Percentiles rank a stretch among this genome's conserved stretches.
Evolutionary conservation across 495 filamentous ascomycete species (phyloP).

Genomic region (Neurospora cerealis): DNA sequence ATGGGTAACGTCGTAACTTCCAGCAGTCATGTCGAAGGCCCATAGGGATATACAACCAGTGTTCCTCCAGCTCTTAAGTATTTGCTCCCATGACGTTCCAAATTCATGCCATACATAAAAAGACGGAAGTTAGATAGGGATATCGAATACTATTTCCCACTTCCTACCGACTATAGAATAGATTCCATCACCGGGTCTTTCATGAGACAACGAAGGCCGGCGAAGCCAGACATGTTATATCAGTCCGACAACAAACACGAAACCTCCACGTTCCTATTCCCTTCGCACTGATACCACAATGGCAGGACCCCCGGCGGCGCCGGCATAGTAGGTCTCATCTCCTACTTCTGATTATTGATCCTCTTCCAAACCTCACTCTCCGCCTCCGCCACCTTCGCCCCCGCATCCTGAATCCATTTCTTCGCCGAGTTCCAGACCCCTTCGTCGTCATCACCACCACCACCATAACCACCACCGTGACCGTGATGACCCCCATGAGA

Average conservation of each 20-base stretch:
- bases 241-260: neutral
- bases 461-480: constrained; percentile 26
- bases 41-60: neutral
- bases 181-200: neutral
- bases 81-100: too few species aligned
- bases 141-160: neutral
- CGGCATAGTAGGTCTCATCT: neutral
- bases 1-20: neutral
- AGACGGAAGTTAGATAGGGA: too few species aligned
- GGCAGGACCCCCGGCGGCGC: neutral
- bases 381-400: constrained; percentile 49
- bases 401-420: constrained; percentile 51
- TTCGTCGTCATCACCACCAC: constrained; percentile 28
- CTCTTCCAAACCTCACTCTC: constrained; percentile 65
- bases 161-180: neutral
- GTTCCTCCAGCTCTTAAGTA: neutral
- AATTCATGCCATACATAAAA: too few species aligned
- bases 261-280: neutral
- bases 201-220: neutral
- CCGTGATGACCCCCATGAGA: constrained; percentile 18
- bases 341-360: constrained; percentile 42
- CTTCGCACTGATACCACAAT: neutral
- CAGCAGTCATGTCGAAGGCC: neutral
- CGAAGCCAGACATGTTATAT: neutral
- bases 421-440: constrained; percentile 46